Conservation (phyloP, 208 protist species). For the Strigomonas oncopelti region DNA sequence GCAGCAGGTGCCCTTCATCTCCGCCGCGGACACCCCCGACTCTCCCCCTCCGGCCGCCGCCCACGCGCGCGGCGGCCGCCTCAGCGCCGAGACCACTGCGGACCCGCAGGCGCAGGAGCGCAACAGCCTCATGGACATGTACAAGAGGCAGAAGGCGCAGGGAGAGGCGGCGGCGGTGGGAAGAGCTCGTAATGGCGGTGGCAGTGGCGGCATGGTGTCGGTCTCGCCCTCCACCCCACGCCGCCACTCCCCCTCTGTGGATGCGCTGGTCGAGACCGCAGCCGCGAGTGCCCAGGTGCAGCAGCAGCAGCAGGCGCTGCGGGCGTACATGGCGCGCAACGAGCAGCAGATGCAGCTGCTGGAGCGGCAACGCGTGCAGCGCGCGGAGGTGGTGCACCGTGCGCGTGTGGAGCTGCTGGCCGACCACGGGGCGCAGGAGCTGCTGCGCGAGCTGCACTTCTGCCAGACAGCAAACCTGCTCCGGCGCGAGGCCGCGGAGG, state of each 20-base stretch:
- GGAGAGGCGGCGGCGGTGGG: neutral
- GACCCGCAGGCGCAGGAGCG: neutral
- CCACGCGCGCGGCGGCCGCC: no score
- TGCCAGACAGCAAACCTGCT: slow-evolving; percentile 16
- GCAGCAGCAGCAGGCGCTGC: neutral
- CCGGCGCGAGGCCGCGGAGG: slow-evolving; percentile 6
- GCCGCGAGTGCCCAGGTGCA: neutral
- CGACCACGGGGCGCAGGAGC: slow-evolving; percentile 18
- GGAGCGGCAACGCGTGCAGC: slow-evolving; percentile 18
- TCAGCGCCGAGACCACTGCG: neutral
- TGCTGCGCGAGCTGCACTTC: slow-evolving; percentile 29
- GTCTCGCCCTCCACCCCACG: neutral
- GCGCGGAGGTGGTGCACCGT: slow-evolving; percentile 28
- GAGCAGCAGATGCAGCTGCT: slow-evolving; percentile 8
- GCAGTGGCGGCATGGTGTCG: neutral
- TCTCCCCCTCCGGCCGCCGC: no score
- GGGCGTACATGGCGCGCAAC: neutral
- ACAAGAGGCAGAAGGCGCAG: neutral
- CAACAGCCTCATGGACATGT: neutral
- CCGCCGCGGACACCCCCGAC: no score
- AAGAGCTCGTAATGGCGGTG: neutral
- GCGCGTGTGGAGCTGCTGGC: slow-evolving; percentile 24
- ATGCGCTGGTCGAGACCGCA: neutral
- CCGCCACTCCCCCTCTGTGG: neutral
- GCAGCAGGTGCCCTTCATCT: no score